These are phyloP conservation scores for Botrytis fragariae DNA, from an alignment of 2,329 filamentous ascomycete genomes.

Conservation along the genomic window DNA sequence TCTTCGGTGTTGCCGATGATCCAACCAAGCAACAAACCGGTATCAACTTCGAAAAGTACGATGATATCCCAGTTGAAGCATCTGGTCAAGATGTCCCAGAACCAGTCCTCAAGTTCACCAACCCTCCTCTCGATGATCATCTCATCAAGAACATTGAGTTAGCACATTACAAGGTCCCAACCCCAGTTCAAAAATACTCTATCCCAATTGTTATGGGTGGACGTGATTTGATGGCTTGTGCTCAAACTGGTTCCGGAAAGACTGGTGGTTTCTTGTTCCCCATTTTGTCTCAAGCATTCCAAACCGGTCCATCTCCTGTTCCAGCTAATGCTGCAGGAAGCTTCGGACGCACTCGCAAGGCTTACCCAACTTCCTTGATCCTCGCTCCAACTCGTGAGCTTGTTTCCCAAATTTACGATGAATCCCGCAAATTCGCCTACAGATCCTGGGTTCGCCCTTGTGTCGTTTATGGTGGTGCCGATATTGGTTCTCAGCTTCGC, in stretches of 20 bases:
- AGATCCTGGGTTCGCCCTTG: constrained; percentile 98
- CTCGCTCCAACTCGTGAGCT: constrained; percentile 96
- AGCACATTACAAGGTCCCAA: constrained; percentile 91
- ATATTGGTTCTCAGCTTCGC: constrained; percentile 96
- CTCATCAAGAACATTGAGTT: constrained; percentile 90
- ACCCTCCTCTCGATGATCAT: constrained; percentile 93
- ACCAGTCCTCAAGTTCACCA: constrained; percentile 84
- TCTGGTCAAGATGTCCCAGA: constrained; percentile 93
- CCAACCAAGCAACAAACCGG: constrained; percentile 93
- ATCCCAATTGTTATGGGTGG: constrained; percentile 98
- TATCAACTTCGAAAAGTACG: constrained; percentile 99
- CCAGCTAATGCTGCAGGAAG: constrained; percentile 64
- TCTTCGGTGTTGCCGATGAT: constrained; percentile 89
- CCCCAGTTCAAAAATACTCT: constrained; percentile 98
- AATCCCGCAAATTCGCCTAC: constrained; percentile 97
- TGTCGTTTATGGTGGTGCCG: constrained; percentile 97
- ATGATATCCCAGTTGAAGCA: constrained; percentile 97
- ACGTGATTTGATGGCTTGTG: constrained; percentile 98
- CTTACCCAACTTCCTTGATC: constrained; percentile 93
- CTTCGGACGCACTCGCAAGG: constrained; percentile 94
- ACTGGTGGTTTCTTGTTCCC: constrained; percentile 99
- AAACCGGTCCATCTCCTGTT: constrained; percentile 74
- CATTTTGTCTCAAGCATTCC: constrained; percentile 95
- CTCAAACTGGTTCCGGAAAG: constrained; percentile 99
- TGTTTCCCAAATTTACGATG: constrained; percentile 97